A percentile compares a stretch with the other conserved stretches of the same genome.
These are phyloP conservation scores for Lithospermum erythrorhizon DNA, from an alignment of 257 asterid species.

Conservation along the genomic window DNA sequence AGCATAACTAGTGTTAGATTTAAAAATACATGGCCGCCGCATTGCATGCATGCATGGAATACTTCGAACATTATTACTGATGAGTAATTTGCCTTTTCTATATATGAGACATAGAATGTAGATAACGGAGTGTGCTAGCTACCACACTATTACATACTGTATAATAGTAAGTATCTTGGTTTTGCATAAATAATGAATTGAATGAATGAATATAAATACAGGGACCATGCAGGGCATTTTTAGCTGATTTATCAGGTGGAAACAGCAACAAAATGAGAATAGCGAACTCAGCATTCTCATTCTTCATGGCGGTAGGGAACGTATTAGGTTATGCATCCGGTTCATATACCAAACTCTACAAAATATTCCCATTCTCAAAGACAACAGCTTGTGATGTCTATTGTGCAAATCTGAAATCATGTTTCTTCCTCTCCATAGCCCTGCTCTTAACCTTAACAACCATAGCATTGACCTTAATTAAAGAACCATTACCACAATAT, in stretches of 20 bases:
- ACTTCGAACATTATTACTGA: no score
- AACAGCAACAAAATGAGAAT: background rate
- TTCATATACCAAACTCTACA: background rate
- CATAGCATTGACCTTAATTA: background rate
- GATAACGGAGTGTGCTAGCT: no score
- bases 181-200: no score
- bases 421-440: conserved; percentile 1
- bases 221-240: conserved; percentile 3
- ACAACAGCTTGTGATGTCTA: background rate
- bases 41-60: no score
- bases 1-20: no score
- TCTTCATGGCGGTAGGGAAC: conserved; percentile 7
- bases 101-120: no score
- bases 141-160: no score
- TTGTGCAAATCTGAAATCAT: background rate
- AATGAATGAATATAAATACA: background rate
- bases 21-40: no score
- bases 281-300: background rate
- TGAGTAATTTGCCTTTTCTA: no score
- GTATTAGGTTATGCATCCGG: background rate
- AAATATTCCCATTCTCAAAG: background rate
- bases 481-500: no score
- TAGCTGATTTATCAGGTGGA: background rate
- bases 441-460: background rate
- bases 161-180: no score